Conservation (phyloP, 140 eudicot genomes). For the Oenanthe javanica region DNA sequence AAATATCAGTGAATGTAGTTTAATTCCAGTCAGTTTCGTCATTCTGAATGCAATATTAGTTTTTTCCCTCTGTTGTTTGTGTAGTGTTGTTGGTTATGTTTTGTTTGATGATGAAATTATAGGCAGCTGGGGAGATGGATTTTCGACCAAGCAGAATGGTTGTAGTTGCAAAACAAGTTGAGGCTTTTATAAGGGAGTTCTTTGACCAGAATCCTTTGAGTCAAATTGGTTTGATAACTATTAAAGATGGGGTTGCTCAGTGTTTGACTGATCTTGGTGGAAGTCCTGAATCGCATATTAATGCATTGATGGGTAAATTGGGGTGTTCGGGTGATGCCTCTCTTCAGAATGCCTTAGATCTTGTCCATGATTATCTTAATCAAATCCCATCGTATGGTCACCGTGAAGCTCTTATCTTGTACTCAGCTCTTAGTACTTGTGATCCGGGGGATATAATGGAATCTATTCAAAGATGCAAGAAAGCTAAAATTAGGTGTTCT, state of each 20-base stretch:
- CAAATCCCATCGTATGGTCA: conserved; percentile 96
- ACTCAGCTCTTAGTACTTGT: conserved; percentile 88
- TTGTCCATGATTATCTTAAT: conserved; percentile 64
- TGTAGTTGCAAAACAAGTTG: conserved; percentile 91
- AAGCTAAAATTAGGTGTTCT: conserved; percentile 83
- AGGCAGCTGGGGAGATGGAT: conserved; percentile 98
- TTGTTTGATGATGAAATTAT: conserved; percentile 10
- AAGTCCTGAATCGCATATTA: conserved; percentile 94
- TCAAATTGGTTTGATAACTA: conserved; percentile 68
- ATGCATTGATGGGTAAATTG: conserved; percentile 77
- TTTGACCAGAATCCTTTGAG: conserved; percentile 96
- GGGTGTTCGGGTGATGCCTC: conserved; percentile 97
- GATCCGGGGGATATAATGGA: conserved; percentile 97
- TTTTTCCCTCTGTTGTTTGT: not conserved
- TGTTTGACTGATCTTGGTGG: conserved; percentile 94
- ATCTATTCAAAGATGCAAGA: conserved; percentile 77
- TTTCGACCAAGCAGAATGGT: conserved; percentile 84
- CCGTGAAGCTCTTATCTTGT: conserved; percentile 76
- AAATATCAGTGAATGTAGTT: too few relatives aligned
- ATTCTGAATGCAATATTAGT: not conserved
- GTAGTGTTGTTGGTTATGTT: not conserved
- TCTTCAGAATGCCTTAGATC: conserved; percentile 86
- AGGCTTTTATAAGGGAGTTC: conserved; percentile 85
- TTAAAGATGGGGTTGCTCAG: conserved; percentile 87
- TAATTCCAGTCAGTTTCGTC: not conserved